These are phyloP conservation scores for Marvania coccoides DNA, from an alignment of 139 green algal genomes.

Conservation along the genomic window DNA sequence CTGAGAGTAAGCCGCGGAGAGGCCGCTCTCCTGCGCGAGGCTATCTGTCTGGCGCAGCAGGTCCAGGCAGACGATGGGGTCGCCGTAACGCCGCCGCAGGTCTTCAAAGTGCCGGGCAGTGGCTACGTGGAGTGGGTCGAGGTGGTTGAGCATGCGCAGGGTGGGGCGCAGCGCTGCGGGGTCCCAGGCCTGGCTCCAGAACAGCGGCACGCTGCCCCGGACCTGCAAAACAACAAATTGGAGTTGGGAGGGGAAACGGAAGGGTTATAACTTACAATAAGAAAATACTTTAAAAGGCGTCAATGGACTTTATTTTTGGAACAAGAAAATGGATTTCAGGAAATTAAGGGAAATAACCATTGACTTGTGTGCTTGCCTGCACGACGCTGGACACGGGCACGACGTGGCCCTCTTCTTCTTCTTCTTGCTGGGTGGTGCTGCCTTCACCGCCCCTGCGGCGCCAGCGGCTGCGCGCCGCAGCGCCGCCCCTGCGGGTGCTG, in stretches of 20 bases:
- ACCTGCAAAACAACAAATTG: slow-evolving; percentile 51
- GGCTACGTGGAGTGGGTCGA: slow-evolving; percentile 72
- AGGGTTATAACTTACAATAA: no score
- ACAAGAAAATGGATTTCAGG: no score
- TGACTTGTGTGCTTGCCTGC: no score
- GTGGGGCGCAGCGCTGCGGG: background rate
- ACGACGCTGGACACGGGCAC: no score
- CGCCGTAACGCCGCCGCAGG: slow-evolving; percentile 60
- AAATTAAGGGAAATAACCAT: no score
- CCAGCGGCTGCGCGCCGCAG: no score
- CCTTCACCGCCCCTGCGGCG: no score
- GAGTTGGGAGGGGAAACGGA: no score
- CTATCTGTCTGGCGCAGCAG: slow-evolving; percentile 75
- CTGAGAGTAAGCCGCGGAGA: slow-evolving; percentile 66
- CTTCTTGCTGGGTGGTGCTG: no score
- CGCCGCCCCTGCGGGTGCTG: background rate
- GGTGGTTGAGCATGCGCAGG: slow-evolving; percentile 53
- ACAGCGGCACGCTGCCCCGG: slow-evolving; percentile 85
- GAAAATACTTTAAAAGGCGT: no score
- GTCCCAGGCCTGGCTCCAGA: slow-evolving; percentile 76
- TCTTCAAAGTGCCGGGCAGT: slow-evolving; percentile 38
- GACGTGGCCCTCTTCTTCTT: no score
- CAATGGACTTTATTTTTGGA: no score
- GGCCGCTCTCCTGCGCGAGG: slow-evolving; percentile 71
- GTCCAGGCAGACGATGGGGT: slow-evolving; percentile 79